Evolutionary conservation across 495 filamentous ascomycete genomes (phyloP), one percentile per base, ranked within the genome.

Genomic region (Penicillium canescens): DNA sequence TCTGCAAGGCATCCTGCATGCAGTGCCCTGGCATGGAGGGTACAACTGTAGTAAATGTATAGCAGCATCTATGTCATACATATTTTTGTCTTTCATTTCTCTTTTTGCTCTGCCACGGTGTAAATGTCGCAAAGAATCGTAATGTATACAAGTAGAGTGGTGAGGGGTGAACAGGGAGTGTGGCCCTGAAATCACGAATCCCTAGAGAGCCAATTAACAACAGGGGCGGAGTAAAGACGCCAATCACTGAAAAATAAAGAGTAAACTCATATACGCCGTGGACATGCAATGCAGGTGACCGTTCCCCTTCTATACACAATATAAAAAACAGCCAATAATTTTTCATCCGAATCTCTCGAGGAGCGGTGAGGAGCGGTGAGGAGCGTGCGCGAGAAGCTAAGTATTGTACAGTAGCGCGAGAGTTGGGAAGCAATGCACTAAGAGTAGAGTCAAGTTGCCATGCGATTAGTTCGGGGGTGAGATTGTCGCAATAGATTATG

Each of bases 401-500:
- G 31, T 56, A 53, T 37, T 60, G 40, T 60, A 60, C 52, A 54
- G 42, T 34, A n/a, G 33, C 11, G 34, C 16, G 18, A 31, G 41
- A 45, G 35, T n/a, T 34, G 42, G 33, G 36, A 46, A 55, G 51
- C 6, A 46, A 38, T 50, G 46, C 36, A 24, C 9, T 44, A 21
- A 31, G 14, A 43, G 31, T 23, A 36, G 43, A 46, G 42, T 34
- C 28, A 5, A 31, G 28, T 31, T 5, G 7, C 28, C 28, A 31
- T 31, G 28, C 28, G 28, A 31, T 5, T 31, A 9, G 28, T 31
- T 7, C 4, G 28, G 28, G 9, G 28, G 28, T 31, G 37, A 42
- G 8, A 14, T 26, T 21, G 12, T 42, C 42, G 23, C 14, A 33
- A 10, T 16, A 18, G 28, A 21, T 54, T 50, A 62, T 39, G 60